A percentile compares a stretch with the other conserved stretches of the same genome.
phyloP scores from a whole-genome alignment of 306 rosid species.

The Cucurbita maxima region DNA sequence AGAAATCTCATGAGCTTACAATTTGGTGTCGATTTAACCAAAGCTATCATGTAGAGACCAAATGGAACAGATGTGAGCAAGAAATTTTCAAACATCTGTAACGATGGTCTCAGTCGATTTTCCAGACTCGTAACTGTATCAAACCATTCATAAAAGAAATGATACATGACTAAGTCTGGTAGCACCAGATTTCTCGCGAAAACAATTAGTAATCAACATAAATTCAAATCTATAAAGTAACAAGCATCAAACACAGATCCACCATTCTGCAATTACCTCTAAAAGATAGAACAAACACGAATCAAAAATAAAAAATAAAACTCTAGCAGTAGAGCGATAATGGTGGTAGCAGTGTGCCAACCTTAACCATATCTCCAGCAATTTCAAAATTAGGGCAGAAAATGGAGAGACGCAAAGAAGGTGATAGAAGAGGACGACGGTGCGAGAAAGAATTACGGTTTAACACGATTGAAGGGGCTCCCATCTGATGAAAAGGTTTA shows the following conservation, averaged over 20 bases:
- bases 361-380: slow-evolving; percentile 21
- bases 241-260: not conserved
- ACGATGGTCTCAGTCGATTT: slow-evolving; percentile 26
- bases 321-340: too few species aligned
- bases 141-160: slow-evolving; percentile 1
- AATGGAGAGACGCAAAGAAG: not conserved
- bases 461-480: not conserved
- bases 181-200: not conserved
- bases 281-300: too few species aligned
- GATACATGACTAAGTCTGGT: slow-evolving; percentile 52
- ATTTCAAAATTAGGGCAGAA: not conserved
- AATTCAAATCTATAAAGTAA: not conserved
- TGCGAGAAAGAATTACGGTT: not conserved
- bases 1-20: not conserved
- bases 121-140: slow-evolving; percentile 23
- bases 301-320: too few species aligned
- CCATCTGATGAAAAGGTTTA: not conserved
- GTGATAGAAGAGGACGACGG: not conserved
- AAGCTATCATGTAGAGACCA: slow-evolving; percentile 15
- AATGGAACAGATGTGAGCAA: slow-evolving; percentile 33
- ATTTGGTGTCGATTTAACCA: not conserved
- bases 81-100: slow-evolving; percentile 16
- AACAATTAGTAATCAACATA: not conserved
- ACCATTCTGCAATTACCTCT: not conserved
- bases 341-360: too few species aligned